phyloP scores from a whole-genome alignment of 2,329 filamentous ascomycete genomes.

The Ascochyta lentis region DNA sequence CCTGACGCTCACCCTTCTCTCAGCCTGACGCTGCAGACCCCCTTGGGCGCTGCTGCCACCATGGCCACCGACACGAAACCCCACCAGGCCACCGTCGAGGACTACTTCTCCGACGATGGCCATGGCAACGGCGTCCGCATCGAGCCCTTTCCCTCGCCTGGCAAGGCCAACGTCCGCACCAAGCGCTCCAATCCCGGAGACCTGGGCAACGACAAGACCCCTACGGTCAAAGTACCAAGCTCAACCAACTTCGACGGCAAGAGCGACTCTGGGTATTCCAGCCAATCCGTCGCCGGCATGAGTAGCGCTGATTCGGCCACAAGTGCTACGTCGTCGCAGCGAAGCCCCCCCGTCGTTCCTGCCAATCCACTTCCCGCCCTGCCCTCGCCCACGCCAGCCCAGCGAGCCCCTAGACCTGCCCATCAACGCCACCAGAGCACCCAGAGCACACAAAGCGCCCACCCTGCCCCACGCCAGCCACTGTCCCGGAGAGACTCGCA shows the following conservation, averaged over 20 bases:
- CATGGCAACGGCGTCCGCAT: conserved; percentile 23
- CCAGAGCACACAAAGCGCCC: conserved; percentile 31
- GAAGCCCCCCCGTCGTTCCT: conserved; percentile 35
- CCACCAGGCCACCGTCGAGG: conserved; percentile 44
- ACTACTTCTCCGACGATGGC: conserved; percentile 52
- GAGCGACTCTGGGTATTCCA: conserved; percentile 69
- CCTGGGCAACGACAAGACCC: conserved; percentile 42
- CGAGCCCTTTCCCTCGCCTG: conserved; percentile 45
- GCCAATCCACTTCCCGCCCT: conserved; percentile 15
- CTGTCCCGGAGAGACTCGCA: conserved; percentile 34
- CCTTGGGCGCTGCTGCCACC: conserved; percentile 11
- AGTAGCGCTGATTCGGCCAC: conserved; percentile 60
- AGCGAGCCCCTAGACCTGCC: conserved; percentile 17
- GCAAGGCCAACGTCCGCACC: conserved; percentile 58
- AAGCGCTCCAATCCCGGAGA: conserved; percentile 54
- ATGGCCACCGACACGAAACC: conserved; percentile 32
- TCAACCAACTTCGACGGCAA: conserved; percentile 54
- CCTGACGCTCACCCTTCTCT: background rate
- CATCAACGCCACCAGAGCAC: conserved; percentile 28
- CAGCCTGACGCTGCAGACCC: conserved; percentile 4
- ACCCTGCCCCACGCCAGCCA: conserved; percentile 24
- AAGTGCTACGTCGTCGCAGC: conserved; percentile 44
- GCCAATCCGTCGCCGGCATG: conserved; percentile 61
- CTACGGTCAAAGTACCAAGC: conserved; percentile 27
- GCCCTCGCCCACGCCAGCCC: conserved; percentile 11